Evolutionary conservation across 2,329 filamentous ascomycete species (phyloP).

Genomic region (Talaromyces sp.): DNA sequence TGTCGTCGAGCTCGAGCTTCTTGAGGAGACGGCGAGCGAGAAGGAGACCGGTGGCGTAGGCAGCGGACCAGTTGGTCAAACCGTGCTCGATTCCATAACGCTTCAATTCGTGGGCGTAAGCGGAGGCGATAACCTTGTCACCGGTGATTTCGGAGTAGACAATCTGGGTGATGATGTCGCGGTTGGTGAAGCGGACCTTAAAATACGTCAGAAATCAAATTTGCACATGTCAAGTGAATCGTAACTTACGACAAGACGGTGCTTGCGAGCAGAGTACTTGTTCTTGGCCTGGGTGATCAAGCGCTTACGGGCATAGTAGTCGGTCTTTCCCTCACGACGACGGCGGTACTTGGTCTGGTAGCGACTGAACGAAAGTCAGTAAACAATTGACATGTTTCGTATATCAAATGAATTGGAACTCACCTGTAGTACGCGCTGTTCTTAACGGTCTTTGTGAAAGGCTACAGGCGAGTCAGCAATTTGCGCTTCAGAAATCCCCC

Average conservation of each 20-base stretch:
- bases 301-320: slow-evolving; percentile 99
- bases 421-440: slow-evolving; percentile 98
- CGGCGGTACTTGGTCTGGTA: slow-evolving; percentile 99
- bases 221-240: no score
- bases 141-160: slow-evolving; percentile 93
- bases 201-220: not conserved
- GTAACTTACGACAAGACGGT: slow-evolving; percentile 75
- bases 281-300: slow-evolving; percentile 99
- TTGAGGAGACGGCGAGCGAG: slow-evolving; percentile 93
- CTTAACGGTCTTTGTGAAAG: slow-evolving; percentile 94
- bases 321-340: slow-evolving; percentile 93
- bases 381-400: not conserved
- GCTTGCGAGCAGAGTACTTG: slow-evolving; percentile 97
- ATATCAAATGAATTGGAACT: slow-evolving; percentile 40
- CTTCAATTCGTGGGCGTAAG: slow-evolving; percentile 97
- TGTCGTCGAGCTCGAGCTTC: slow-evolving; percentile 94
- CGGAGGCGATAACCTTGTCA: slow-evolving; percentile 92
- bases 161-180: slow-evolving; percentile 98
- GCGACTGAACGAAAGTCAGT: slow-evolving; percentile 59
- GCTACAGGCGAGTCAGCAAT: slow-evolving; percentile 95
- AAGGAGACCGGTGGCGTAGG: slow-evolving; percentile 94
- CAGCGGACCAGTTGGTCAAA: slow-evolving; percentile 99
- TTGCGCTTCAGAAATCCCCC: slow-evolving; percentile 84
- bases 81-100: slow-evolving; percentile 97
- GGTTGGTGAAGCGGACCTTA: slow-evolving; percentile 89